Base-by-base conservation (phyloP, 2,329 filamentous ascomycete genomes). In the Bisporella sp. region DNA sequence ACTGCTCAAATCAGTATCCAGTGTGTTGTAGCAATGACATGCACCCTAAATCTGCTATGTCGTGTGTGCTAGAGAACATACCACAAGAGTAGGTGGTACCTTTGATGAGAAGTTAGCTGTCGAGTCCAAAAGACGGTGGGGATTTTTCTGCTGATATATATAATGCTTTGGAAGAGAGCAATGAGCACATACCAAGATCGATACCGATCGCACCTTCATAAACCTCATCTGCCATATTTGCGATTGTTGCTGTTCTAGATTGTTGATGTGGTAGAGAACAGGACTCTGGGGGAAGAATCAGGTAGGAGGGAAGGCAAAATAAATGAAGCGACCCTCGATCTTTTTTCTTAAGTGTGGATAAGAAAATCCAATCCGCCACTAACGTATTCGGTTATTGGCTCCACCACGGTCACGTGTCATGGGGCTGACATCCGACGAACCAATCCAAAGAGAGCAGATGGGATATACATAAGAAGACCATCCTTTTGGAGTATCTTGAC, bases 131-230 rank as follows among this genome's bases (percentile, higher is more conserved):
- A 32, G 29, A 37, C 29, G 31, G 9, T 13, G 30, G 5, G 13
- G 35, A 9, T 13, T 12, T 33, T 21, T 35, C 11, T 12, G 31
- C 12, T 29, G 8, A 7, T 31, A 2, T 31, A 2, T 31, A 37
- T 9, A 32, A 8, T 37, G 35, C 35, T n/a, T 8, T 37, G 45
- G 31, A 41, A 40, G n/a, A 35, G 32, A 28, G 33, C 31, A 44
- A 32, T 35, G 32, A 37, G 6, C 28, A 77, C 85, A 68, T 79
- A 95, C 92, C 93, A 78, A 99, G 83, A 85, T 99, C 93, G 79
- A 99, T 99, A 84, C 93, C 93, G 79, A 97, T 89, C 84, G 93
- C 93, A 87, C 93, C 93, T 73, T 99, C 93, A 75, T 97, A 99
- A 68, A 95, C 85, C 85, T 96, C 92, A 74, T 96, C 90, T 73